Evolutionary conservation across 2,329 filamentous ascomycete species (phyloP), one percentile per base, ranked within the genome.

Genomic region (Cytospora schulzeri): DNA sequence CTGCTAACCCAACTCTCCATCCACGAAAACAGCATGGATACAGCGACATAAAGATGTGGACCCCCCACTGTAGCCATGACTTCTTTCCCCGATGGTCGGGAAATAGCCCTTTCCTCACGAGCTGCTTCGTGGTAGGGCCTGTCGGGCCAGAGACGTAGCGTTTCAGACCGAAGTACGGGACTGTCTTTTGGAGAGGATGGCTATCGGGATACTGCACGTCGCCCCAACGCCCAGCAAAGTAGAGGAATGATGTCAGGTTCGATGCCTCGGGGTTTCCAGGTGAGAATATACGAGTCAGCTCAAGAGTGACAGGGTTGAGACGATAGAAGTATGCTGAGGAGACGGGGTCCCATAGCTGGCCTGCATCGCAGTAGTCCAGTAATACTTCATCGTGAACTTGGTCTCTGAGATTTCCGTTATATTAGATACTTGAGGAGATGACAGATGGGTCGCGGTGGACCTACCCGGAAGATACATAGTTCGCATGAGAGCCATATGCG

Each of bases 301-400:
- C 68, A 28, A 67, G 70, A 1, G 68, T 70, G 1, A 64, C 35
- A 7, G 73, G 67, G n/a, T 77, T 65, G 54, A 75, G 71, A 33
- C 68, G 71, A 52, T 76, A 77, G 51, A 76, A 76, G 64, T 76
- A 75, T 17, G 76, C 76, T 1, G 75, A 76, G 3, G 71, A 69
- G 1, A 76, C 58, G 0, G 76, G 76, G 57, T 77, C 74, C 76
- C 75, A 77, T 7, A 62, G 68, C 22, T 65, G 68, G 0, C 76
- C 76, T 48, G 70, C 65, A n/a, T 76, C 70, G 52, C 76, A 77
- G 38, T 73, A 74, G 62, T 77, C 76, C 14, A 74, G 33, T 50
- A 77, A 22, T 0, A 68, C 75, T 4, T 65, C 66, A 35, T 77
- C 72, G 51, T 77, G 76, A 4, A 76, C 51, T 52, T 76, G 75